These are phyloP conservation scores for Luffa acutangula DNA, from an alignment of 306 rosid species.

Conservation along the genomic window DNA sequence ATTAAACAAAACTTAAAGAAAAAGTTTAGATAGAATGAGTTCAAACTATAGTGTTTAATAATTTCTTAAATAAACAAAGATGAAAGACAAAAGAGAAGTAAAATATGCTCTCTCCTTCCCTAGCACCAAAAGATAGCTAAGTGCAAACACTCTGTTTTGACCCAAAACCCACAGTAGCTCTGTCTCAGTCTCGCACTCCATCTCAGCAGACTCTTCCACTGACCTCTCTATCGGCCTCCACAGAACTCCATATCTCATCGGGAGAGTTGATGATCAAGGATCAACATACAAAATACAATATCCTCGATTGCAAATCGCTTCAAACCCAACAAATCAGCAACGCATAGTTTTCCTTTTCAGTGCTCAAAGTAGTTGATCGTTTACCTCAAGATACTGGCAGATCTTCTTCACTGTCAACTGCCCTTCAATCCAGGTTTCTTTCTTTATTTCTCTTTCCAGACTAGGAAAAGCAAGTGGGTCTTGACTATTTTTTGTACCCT, in stretches of 20 bases:
- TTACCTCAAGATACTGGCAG: background rate
- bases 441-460: background rate
- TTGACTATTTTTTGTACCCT: background rate
- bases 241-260: background rate
- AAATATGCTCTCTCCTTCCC: background rate
- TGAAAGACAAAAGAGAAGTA: background rate
- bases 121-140: background rate
- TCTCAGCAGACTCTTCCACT: background rate
- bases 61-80: background rate
- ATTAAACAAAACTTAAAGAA: too few species aligned
- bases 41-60: too few species aligned
- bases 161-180: constrained; percentile 2
- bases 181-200: background rate
- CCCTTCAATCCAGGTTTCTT: constrained; percentile 2
- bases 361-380: background rate
- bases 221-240: background rate
- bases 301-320: background rate
- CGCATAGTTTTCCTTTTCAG: background rate
- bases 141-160: constrained; percentile 8
- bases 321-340: background rate
- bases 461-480: background rate
- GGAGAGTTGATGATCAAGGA: background rate
- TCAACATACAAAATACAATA: background rate
- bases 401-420: background rate
- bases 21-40: too few species aligned